These are phyloP conservation scores for Paramecium biaurelia DNA, from an alignment of 73 alveolate species.

Conservation along the genomic window DNA sequence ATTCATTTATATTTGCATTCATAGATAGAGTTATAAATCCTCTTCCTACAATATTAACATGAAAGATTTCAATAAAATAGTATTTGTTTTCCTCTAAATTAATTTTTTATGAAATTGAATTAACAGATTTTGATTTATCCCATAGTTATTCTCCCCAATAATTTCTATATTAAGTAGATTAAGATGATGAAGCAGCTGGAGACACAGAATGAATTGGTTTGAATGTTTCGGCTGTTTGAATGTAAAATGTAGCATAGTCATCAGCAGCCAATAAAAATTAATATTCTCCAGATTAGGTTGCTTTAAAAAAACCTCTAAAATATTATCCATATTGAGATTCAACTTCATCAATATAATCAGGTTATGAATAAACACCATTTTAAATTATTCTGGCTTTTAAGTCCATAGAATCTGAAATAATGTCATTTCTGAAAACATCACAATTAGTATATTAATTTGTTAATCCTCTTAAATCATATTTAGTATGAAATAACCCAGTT, in stretches of 20 bases:
- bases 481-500: not conserved
- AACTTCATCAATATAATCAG: not conserved
- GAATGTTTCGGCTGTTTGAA: not conserved
- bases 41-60: not conserved
- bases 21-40: not conserved
- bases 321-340: not conserved
- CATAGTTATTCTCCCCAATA: not conserved
- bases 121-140: not conserved
- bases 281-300: not conserved
- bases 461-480: not conserved
- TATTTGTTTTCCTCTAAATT: not conserved
- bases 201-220: not conserved
- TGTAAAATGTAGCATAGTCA: not conserved
- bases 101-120: not conserved
- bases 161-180: not conserved
- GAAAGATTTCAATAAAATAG: conserved; percentile 18
- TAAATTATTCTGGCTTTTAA: not conserved
- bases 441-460: not conserved
- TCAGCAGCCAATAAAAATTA: conserved; percentile 12
- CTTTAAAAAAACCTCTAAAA: conserved; percentile 16
- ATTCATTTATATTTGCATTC: not conserved
- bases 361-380: not conserved
- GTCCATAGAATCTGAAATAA: not conserved
- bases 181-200: not conserved
- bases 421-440: not conserved